Base-by-base conservation (phyloP, 208 protist species). In the Trypanosoma boissoni region DNA sequence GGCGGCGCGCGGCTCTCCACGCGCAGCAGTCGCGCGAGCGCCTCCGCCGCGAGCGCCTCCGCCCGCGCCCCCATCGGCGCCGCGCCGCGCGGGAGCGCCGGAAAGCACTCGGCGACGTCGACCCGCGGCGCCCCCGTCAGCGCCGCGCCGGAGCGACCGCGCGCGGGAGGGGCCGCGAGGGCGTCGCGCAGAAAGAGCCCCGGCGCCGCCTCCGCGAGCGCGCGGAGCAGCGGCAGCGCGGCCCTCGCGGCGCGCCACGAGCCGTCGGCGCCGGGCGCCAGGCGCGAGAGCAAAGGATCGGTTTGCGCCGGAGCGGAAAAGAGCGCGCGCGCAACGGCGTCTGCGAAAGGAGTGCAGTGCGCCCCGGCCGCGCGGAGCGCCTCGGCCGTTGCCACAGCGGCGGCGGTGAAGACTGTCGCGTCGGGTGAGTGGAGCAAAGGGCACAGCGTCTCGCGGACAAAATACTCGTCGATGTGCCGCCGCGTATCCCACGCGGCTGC, bases 371-470 rank as follows among this genome's bases (percentile, higher is more conserved):
- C 63, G n/a, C 42, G 41, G 28, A 92, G 26, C 50, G 82, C 21
- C 23, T 65, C 45, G 4, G 74, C 52, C 29, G 64, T 45, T 39
- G 88, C 68, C 27, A 88, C 31, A 43, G 75, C 80, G 21, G 69
- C 75, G 1, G 79, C 63, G 36, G 68, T 23, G 75, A 88, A 92
- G 39, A 84, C 80, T 36, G 63, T 64, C 16, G 50, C 74, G 58
- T 89, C 78, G 3, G 64, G 21, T 14, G 70, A 71, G 57, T 70
- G 62, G 18, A 92, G 70, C 18, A 92, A 68, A 12, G 82, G 80
- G n/a, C 86, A 31, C 20, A 92, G 32, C 2, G 86, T 73, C 49
- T 61, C 72, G 5, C 51, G 43, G 31, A 82, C 66, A 58, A 92
- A 80, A 44, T 77, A 62, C 24, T 72, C 43, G 29, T 78, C 63